Percentiles rank a stretch among this genome's conserved stretches.
phyloP scores from a whole-genome alignment of 2,329 filamentous ascomycete genomes.

The Penicillium verrucosum region DNA sequence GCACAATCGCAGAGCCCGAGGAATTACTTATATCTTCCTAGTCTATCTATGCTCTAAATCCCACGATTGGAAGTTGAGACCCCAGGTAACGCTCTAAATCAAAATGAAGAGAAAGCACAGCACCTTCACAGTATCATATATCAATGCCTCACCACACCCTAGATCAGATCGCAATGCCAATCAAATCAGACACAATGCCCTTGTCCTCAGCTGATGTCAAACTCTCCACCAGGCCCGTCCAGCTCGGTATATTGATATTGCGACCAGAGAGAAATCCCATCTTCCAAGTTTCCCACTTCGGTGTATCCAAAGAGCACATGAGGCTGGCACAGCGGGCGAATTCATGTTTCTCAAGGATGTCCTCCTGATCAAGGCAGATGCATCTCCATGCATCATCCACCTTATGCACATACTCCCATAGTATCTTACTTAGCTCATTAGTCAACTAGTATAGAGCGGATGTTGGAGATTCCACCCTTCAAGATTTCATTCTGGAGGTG shows the following conservation, averaged over 20 bases:
- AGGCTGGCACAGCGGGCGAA: conserved; percentile 1
- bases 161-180: background rate
- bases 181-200: background rate
- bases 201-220: conserved; percentile 1
- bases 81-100: too few species aligned
- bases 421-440: too few species aligned
- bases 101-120: too few species aligned
- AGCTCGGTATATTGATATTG: background rate
- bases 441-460: too few species aligned
- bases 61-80: too few species aligned
- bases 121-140: too few species aligned
- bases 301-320: conserved; percentile 1
- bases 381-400: conserved; percentile 6
- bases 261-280: background rate
- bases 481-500: background rate
- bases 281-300: conserved; percentile 6
- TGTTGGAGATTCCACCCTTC: background rate
- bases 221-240: background rate
- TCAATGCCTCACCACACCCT: too few species aligned
- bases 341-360: background rate
- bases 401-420: conserved; percentile 1
- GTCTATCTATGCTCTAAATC: too few species aligned
- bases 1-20: background rate
- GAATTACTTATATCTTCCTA: too few species aligned
- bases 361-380: conserved; percentile 3